Conservation (phyloP, 805 yeast genomes). For the Saturnispora saitoi region DNA sequence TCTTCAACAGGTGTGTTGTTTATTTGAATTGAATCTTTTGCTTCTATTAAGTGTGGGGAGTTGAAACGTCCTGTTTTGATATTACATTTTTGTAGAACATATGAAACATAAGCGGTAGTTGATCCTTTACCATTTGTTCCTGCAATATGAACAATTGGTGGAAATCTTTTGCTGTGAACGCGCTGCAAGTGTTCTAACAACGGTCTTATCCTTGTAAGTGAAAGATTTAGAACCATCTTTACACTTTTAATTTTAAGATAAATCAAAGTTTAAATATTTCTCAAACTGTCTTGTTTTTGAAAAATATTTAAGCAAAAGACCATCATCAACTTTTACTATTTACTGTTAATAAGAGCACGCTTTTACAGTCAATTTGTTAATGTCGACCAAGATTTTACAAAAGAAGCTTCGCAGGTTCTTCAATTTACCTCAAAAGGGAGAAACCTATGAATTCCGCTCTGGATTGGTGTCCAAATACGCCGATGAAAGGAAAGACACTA, state of each 20-base stretch:
- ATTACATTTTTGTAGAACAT: constrained; percentile 44
- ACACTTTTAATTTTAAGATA: too few relatives aligned
- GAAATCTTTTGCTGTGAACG: neutral
- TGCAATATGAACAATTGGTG: constrained; percentile 67
- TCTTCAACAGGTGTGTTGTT: constrained; percentile 48
- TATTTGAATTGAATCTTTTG: constrained; percentile 69
- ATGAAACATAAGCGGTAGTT: constrained; percentile 70
- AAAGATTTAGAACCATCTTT: constrained; percentile 1
- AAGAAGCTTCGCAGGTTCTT: constrained; percentile 46
- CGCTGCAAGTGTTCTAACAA: neutral
- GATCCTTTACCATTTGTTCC: constrained; percentile 98
- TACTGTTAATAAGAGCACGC: neutral
- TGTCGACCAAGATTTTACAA: constrained; percentile 32
- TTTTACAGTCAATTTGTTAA: neutral
- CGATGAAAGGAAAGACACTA: constrained; percentile 90
- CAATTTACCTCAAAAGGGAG: constrained; percentile 54
- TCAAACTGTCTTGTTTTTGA: too few relatives aligned
- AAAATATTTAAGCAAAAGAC: neutral
- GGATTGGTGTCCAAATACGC: constrained; percentile 95
- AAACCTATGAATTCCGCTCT: constrained; percentile 80
- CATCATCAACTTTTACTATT: neutral
- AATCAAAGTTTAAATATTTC: too few relatives aligned
- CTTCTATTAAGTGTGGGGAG: constrained; percentile 72
- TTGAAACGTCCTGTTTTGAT: constrained; percentile 70
- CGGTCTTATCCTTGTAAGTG: constrained; percentile 2